Evolutionary conservation across 2,329 filamentous ascomycete genomes (phyloP).

Genomic region (Uncinocarpus reesii): DNA sequence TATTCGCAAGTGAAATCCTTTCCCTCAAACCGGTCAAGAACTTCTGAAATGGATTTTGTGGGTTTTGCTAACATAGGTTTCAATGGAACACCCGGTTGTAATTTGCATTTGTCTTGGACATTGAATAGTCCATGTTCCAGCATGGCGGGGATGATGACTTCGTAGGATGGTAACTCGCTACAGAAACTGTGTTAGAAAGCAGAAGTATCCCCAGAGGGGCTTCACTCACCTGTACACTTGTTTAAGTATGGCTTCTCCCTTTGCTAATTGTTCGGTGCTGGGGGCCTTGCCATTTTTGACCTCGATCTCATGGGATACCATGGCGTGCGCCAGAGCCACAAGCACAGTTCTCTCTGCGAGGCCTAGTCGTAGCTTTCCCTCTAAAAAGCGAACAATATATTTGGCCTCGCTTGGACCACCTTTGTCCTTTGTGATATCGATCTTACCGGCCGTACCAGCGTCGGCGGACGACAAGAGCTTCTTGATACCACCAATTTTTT

Average conservation of each 20-base stretch:
- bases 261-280: conserved; percentile 63
- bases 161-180: conserved; percentile 88
- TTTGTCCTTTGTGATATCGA: conserved; percentile 86
- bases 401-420: conserved; percentile 92
- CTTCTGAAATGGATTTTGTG: conserved; percentile 95
- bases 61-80: conserved; percentile 99
- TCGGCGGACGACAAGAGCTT: conserved; percentile 90
- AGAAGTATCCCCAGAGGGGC: neutral
- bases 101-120: conserved; percentile 72
- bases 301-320: conserved; percentile 73
- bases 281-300: conserved; percentile 56
- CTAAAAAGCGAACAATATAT: conserved; percentile 81
- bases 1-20: conserved; percentile 97
- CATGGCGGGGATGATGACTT: conserved; percentile 85
- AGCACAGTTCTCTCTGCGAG: conserved; percentile 87
- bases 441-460: conserved; percentile 57
- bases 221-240: conserved; percentile 65
- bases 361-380: conserved; percentile 85
- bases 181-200: neutral
- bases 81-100: conserved; percentile 84
- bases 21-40: conserved; percentile 88
- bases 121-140: conserved; percentile 76
- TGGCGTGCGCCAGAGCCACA: conserved; percentile 77
- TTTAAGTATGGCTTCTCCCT: conserved; percentile 79
- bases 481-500: conserved; percentile 91